Evolutionary conservation across 2,329 filamentous ascomycete genomes (phyloP).

Genomic region (Bipolaris gigantea): DNA sequence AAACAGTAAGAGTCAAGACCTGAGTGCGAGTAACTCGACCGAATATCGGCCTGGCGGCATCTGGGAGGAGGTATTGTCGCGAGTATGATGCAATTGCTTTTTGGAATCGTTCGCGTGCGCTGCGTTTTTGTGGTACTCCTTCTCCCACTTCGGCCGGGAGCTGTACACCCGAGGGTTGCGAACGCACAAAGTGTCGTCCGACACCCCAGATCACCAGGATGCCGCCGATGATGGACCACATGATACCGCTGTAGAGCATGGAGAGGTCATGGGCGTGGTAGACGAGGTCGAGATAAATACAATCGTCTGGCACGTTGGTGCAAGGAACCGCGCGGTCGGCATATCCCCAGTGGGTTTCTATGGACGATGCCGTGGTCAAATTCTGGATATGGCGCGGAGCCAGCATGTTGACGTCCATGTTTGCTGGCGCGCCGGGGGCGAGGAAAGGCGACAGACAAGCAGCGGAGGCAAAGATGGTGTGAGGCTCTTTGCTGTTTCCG

Average conservation of each 20-base stretch:
- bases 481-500: neutral
- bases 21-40: constrained; percentile 70
- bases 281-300: constrained; percentile 60
- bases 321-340: constrained; percentile 58
- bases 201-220: constrained; percentile 52
- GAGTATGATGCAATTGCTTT: constrained; percentile 47
- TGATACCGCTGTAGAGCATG: constrained; percentile 60
- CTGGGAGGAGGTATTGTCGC: constrained; percentile 62
- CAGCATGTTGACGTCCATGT: constrained; percentile 27
- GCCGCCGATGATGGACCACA: constrained; percentile 58
- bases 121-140: constrained; percentile 26
- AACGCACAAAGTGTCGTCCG: constrained; percentile 34
- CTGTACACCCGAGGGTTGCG: constrained; percentile 32
- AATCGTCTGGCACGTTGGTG: constrained; percentile 60
- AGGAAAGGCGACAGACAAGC: constrained; percentile 9
- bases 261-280: constrained; percentile 58
- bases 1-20: constrained; percentile 60
- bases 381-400: constrained; percentile 50
- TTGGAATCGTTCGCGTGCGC: constrained; percentile 29
- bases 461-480: constrained; percentile 13
- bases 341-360: constrained; percentile 61
- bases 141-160: constrained; percentile 26
- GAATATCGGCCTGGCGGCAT: constrained; percentile 61
- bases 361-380: constrained; percentile 39
- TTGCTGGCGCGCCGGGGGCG: constrained; percentile 4